Evolutionary conservation across 805 yeast species (phyloP).

Genomic region (Barnettozyma botsteinii): DNA sequence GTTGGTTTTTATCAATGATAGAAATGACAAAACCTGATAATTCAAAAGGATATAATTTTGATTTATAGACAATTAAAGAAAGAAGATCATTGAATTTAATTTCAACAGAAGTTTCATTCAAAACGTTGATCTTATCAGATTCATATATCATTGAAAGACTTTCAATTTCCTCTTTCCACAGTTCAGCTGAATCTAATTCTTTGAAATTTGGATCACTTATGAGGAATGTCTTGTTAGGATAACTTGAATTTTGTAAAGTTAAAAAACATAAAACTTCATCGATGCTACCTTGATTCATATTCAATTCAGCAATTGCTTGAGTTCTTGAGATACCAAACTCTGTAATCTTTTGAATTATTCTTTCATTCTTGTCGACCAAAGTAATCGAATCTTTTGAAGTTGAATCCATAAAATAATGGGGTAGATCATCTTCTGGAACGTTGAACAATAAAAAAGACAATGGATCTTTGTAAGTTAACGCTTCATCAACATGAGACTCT

Average conservation of each 20-base stretch:
- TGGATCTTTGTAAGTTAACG: constrained; percentile 51
- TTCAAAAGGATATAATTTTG: constrained; percentile 53
- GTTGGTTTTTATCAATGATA: constrained; percentile 28
- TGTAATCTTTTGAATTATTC: constrained; percentile 47
- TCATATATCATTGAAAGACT: constrained; percentile 55
- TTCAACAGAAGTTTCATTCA: constrained; percentile 21
- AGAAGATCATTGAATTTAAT: constrained; percentile 24
- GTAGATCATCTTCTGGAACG: constrained; percentile 92
- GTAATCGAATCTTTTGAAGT: constrained; percentile 44
- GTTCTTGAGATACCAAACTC: constrained; percentile 69
- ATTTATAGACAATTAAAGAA: constrained; percentile 36
- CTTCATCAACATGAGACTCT: constrained; percentile 61
- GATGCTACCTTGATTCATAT: constrained; percentile 39
- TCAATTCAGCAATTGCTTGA: constrained; percentile 48
- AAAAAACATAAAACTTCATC: constrained; percentile 17
- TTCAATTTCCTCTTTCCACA: constrained; percentile 76
- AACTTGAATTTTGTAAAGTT: constrained; percentile 9
- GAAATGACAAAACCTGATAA: constrained; percentile 66
- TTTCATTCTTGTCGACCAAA: constrained; percentile 45
- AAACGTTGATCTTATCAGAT: constrained; percentile 26
- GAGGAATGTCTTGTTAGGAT: constrained; percentile 2
- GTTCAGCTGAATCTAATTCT: constrained; percentile 24
- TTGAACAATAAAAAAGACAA: constrained; percentile 61
- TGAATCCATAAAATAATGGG: constrained; percentile 49
- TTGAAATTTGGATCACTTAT: constrained; percentile 2